A percentile compares a stretch with the other conserved stretches of the same genome.
These are phyloP conservation scores for Ascochyta fabae DNA, from an alignment of 2,329 filamentous ascomycete species.

Conservation along the genomic window DNA sequence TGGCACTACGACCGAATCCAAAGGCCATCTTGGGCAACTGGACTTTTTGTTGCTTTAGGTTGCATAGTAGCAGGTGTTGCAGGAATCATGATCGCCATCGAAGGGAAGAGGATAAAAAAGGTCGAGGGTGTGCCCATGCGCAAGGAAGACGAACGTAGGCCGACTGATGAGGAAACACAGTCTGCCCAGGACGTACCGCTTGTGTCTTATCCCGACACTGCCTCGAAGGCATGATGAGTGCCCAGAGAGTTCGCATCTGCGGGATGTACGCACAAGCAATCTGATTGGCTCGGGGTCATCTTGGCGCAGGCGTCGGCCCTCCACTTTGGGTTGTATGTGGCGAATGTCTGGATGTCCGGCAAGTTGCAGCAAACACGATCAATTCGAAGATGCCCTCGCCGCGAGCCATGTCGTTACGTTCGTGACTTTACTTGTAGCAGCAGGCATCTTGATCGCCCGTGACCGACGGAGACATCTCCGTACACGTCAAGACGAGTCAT, in stretches of 20 bases:
- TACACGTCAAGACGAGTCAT: not conserved
- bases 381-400: not conserved
- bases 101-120: slow-evolving; percentile 62
- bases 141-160: slow-evolving; percentile 28
- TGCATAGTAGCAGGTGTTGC: slow-evolving; percentile 72
- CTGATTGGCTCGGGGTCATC: slow-evolving; percentile 15
- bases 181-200: slow-evolving; percentile 28
- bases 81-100: slow-evolving; percentile 72
- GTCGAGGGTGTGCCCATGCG: slow-evolving; percentile 46
- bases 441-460: not conserved
- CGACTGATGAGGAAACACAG: slow-evolving; percentile 32
- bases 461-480: not conserved
- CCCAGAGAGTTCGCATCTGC: slow-evolving; percentile 20
- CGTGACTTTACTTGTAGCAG: not conserved
- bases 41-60: slow-evolving; percentile 76
- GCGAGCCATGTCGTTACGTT: not conserved
- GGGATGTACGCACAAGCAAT: not conserved
- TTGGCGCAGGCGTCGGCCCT: not conserved
- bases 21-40: slow-evolving; percentile 80
- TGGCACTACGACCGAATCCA: slow-evolving; percentile 77
- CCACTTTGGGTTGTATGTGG: slow-evolving; percentile 8
- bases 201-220: slow-evolving; percentile 22
- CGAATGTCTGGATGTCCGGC: slow-evolving; percentile 11
- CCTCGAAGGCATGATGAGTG: slow-evolving; percentile 33
- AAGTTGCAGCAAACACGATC: slow-evolving; percentile 4